These are phyloP conservation scores for Amanita fuliginea DNA, from an alignment of 768 basidiomycete species.

Conservation along the genomic window DNA sequence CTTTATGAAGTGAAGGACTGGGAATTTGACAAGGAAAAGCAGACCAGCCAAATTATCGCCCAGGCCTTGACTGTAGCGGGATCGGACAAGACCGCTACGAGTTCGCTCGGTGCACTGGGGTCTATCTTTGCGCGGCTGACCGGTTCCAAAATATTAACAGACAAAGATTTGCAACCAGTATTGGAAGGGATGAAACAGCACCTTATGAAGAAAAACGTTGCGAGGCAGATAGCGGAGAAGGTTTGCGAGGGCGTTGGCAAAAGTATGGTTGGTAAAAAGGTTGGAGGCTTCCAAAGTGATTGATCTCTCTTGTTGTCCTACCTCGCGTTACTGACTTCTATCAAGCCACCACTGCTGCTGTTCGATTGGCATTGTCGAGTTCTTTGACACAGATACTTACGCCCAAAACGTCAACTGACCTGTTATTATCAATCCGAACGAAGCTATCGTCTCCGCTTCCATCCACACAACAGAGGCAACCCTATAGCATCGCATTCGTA, in stretches of 20 bases:
- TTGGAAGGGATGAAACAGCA: constrained; percentile 94
- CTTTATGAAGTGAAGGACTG: constrained; percentile 63
- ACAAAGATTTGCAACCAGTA: constrained; percentile 78
- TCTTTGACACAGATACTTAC: constrained; percentile 91
- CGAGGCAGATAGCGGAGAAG: constrained; percentile 89
- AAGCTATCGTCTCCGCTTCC: constrained; percentile 70
- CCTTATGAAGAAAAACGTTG: constrained; percentile 98
- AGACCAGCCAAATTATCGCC: constrained; percentile 20
- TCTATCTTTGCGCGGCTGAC: constrained; percentile 80
- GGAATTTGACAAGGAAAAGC: constrained; percentile 51
- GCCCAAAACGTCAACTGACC: constrained; percentile 94
- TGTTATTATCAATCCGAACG: constrained; percentile 84
- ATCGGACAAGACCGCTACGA: constrained; percentile 19
- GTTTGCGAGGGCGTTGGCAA: constrained; percentile 93
- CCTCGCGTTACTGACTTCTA: constrained; percentile 8
- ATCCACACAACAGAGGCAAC: constrained; percentile 67
- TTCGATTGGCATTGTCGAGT: constrained; percentile 71
- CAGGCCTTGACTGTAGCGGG: constrained; percentile 44
- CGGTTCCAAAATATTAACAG: constrained; percentile 72
- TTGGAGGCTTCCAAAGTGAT: constrained; percentile 80
- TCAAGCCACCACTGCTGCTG: constrained; percentile 74
- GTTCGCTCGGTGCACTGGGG: constrained; percentile 55
- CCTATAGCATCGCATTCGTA: constrained; percentile 92
- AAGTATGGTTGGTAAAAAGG: constrained; percentile 80
- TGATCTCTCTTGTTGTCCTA: constrained; percentile 1